Evolutionary conservation across 257 asterid genomes (phyloP), one percentile per base, ranked within the genome.

Genomic region (Forsythia suspensa): DNA sequence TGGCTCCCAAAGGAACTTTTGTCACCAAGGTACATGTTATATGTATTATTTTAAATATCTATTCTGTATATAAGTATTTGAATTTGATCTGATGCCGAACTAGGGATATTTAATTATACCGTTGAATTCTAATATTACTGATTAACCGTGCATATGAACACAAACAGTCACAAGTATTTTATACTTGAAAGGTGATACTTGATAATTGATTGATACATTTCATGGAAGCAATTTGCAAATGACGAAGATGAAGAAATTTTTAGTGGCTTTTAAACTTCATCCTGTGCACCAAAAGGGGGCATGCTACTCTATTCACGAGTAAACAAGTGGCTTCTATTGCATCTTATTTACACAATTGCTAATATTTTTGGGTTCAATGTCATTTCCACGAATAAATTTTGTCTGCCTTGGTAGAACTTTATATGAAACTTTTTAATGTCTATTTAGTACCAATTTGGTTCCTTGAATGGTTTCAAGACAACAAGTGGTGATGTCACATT

Each of bases 1-100:
- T 96, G 86, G 94, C 96, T 39, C 98, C 97, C 0, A 93, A 89
- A 77, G 99, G 99, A 65, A 92, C 89, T 24, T 95, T 93, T 72
- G 82, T 95, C 36, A 95, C 98, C 21, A 95, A 93, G 97, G 99
- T 95, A 80, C 59, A 38, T 12, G 3, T 63, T 67, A 13, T 6
- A 9, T 3, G 9, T 52, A 18, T 41, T 4, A 0, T 37, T 13
- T 36, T n/a, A 0, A 5, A 3, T 68, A 66, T 8, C 5, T 5
- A 29, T 1, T 20, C 10, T 3, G 9, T 70, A 36, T 6, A 21
- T 57, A 46, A 52, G 57, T 36, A 36, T 39, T 36, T 18, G 39
- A 13, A 44, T 3, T 61, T 21, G n/a, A 11, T n/a, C 29, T 69
- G 10, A 21, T n/a, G 20, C 13, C 3, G 42, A 29, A 29, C 34